Base-by-base conservation (phyloP, 2,329 filamentous ascomycete species). In the Fusarium longipes region DNA sequence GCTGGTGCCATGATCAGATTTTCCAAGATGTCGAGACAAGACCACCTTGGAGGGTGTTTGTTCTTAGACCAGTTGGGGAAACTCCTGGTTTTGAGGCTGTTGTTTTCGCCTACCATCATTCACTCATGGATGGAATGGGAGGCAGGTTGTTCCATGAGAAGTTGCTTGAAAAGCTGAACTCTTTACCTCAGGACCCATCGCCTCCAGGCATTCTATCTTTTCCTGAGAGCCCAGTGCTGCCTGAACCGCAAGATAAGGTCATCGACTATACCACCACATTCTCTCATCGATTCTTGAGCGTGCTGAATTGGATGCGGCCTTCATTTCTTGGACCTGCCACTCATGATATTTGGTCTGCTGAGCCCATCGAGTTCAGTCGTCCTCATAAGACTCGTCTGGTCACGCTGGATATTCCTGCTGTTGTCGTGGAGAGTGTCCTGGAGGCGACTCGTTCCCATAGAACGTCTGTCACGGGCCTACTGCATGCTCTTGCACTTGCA, bases 71-170 rank as follows among this genome's bases (percentile, higher is more conserved):
- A 8, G 45, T 47, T 10, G 17, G 32, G 1, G 22, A 48, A 15
- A 29, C 57, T 6, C 42, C 70, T 2, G 53, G 70, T 6, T 68
- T 75, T 8, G 67, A 81, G 32, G 80, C 86, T 47, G 60, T 85
- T 14, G 64, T 81, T 8, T 85, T 87, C 64, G 77, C 79, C 7
- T 84, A 78, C 32, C 86, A 88, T 62, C 86, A 88, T 65, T 77
- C 80, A 1, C 75, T 88, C 18, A 79, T 80, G 24, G 86, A 88
- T 64, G 86, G 86, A 2, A 76, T 80, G 14, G 81, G 82, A 64
- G 82, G 81, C 0, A 74, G 76, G 27, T 69, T 79, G 3, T 87
- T 89, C 64, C 86, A 88, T 62, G 73, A 78, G 29, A 75, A 78
- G 3, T 74, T 88, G 0, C 77, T 84, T 6, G 67, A 74, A 4